These are phyloP conservation scores for Thielaviopsis punctulata DNA, from an alignment of 2,329 filamentous ascomycete species.

Conservation along the genomic window DNA sequence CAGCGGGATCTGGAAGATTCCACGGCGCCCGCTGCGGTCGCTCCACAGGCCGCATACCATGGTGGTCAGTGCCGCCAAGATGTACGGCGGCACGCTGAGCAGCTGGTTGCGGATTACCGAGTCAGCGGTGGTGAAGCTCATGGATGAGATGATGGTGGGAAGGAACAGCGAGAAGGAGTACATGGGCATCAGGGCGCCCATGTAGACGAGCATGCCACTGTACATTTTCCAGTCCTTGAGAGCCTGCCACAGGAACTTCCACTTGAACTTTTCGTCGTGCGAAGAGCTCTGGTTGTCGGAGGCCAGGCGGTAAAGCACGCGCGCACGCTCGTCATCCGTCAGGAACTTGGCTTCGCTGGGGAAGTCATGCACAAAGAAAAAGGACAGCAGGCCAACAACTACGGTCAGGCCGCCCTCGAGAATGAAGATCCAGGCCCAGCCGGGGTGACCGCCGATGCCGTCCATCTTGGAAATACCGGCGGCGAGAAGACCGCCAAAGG, in stretches of 20 bases:
- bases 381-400: slow-evolving; percentile 47
- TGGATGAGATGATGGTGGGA: slow-evolving; percentile 53
- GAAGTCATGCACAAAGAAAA: slow-evolving; percentile 71
- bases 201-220: slow-evolving; percentile 57
- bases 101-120: slow-evolving; percentile 23
- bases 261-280: slow-evolving; percentile 57
- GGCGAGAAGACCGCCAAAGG: slow-evolving; percentile 57
- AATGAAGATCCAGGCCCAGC: slow-evolving; percentile 52
- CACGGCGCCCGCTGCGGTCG: slow-evolving; percentile 55
- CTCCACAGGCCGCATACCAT: slow-evolving; percentile 44
- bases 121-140: slow-evolving; percentile 24
- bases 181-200: slow-evolving; percentile 54
- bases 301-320: slow-evolving; percentile 54
- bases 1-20: slow-evolving; percentile 60
- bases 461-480: slow-evolving; percentile 56
- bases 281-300: slow-evolving; percentile 59
- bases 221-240: slow-evolving; percentile 77
- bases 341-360: slow-evolving; percentile 63
- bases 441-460: slow-evolving; percentile 37
- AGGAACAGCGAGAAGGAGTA: slow-evolving; percentile 66
- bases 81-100: slow-evolving; percentile 30
- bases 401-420: slow-evolving; percentile 56
- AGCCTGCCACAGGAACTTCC: slow-evolving; percentile 52
- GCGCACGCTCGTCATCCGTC: slow-evolving; percentile 46
- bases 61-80: slow-evolving; percentile 22